Evolutionary conservation across 2,329 filamentous ascomycete genomes (phyloP), one percentile per base, ranked within the genome.

Genomic region (Fusarium irregulare): DNA sequence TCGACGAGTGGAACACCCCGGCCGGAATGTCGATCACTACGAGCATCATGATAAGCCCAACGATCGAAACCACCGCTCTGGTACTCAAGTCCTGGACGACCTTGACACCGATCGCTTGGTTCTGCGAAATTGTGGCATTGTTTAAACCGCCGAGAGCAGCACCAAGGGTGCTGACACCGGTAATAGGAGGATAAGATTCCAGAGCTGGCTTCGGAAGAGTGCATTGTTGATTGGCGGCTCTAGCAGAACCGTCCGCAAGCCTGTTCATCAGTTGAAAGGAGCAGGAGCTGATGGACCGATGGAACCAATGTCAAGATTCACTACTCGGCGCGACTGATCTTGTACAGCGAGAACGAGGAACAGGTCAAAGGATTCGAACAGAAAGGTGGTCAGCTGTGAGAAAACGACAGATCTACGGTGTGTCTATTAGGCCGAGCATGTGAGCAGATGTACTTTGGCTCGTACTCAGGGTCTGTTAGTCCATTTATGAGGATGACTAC

Each of bases 401-500:
- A 66, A 28, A 64, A 80, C 76, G 2, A 82, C 78, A 4, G 64
- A 67, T 16, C 41, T 60, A 3, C 5, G 9, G 32, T 34, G 5
- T 3, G 32, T 34, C 8, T 34, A 18, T 34, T 18, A 3, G 4
- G 32, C 9, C 16, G 47, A 81, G 80, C 40, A 73, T 48, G 7
- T 67, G 46, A 6, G 77, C 78, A 1, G 68, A 51, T 3, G 80
- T 55, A 11, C 80, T 76, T 18, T 76, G 72, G 0, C 61, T 64
- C 8, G 80, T 81, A 82, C 6, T 77, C 75, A 3, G 81, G 56
- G 23, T 81, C 81, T 7, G 78, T 80, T 60, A 77, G 73, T 0
- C 80, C 71, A 2, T 75, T 70, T 3, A 80, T 73, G 1, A 60
- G 58, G 1, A 76, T 79, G 7, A 87, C 80, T 72, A 88, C 87